A percentile compares a stretch with the other conserved stretches of the same genome.
These are phyloP conservation scores for Eucalyptus dawsonii DNA, from an alignment of 345 rosid genomes.

Conservation along the genomic window DNA sequence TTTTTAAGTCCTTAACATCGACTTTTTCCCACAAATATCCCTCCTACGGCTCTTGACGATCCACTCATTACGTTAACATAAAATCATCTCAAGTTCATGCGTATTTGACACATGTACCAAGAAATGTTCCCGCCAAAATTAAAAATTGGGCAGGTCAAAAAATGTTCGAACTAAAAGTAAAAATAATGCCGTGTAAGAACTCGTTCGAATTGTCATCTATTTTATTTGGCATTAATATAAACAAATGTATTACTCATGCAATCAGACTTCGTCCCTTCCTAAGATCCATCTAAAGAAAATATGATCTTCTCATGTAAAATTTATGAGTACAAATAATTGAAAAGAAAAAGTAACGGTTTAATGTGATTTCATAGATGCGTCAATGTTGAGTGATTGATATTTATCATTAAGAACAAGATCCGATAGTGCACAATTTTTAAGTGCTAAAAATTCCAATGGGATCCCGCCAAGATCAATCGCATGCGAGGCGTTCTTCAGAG, in stretches of 20 bases:
- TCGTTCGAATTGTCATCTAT: background rate
- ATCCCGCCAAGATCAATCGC: accelerated
- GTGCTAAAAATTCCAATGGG: background rate
- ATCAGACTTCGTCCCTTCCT: background rate
- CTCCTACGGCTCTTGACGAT: background rate
- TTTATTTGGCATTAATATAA: background rate
- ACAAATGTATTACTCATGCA: background rate
- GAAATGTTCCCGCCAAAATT: background rate
- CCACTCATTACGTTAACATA: background rate
- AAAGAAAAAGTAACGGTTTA: background rate
- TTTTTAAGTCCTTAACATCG: background rate
- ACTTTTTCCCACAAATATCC: background rate
- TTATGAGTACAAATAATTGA: background rate
- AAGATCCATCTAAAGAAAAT: background rate
- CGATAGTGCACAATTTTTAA: background rate
- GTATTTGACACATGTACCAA: background rate
- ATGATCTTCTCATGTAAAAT: background rate
- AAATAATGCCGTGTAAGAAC: background rate
- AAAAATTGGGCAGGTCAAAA: background rate
- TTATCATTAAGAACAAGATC: background rate
- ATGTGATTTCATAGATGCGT: background rate
- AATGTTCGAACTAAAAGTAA: background rate
- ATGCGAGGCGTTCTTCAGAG: background rate
- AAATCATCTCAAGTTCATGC: background rate
- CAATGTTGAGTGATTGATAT: background rate